phyloP scores from a whole-genome alignment of 179 eudicot genomes.

The Gypsophila paniculata region DNA sequence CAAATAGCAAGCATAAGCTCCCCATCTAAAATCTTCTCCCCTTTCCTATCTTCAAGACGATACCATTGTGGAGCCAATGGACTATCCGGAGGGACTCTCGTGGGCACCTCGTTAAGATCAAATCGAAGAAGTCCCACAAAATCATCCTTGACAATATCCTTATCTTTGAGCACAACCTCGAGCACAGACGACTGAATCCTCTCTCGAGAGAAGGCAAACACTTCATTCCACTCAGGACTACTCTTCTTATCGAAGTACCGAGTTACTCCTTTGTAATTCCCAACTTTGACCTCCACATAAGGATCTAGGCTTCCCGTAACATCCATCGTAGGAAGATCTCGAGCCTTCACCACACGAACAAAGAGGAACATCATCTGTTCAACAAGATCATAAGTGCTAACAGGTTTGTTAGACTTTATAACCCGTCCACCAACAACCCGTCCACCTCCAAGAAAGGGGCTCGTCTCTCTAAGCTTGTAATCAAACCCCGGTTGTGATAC shows the following conservation, averaged over 20 bases:
- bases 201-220: constrained; percentile 74
- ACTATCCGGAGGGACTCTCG: constrained; percentile 85
- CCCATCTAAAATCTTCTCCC: constrained; percentile 43
- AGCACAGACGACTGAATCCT: constrained; percentile 57
- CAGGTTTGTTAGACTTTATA: constrained; percentile 38
- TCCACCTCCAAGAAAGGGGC: constrained; percentile 78
- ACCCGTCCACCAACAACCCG: constrained; percentile 67
- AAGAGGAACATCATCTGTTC: constrained; percentile 74
- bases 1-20: constrained; percentile 86
- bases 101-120: constrained; percentile 64
- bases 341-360: constrained; percentile 77
- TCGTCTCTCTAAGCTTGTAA: constrained; percentile 60
- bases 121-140: constrained; percentile 56
- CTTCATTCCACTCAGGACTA: constrained; percentile 79
- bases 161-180: constrained; percentile 64
- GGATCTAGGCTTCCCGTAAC: constrained; percentile 80
- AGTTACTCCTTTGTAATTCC: constrained; percentile 79
- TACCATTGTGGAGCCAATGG: constrained; percentile 91
- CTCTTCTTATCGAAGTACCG: constrained; percentile 50
- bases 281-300: constrained; percentile 72
- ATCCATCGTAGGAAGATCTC: constrained; percentile 68
- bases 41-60: constrained; percentile 59
- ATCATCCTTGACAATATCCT: constrained; percentile 75
- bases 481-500: constrained; percentile 39
- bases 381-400: constrained; percentile 71